Conservation (phyloP, 1,139 yeast species). For the Magnusiomyces magnusii region DNA sequence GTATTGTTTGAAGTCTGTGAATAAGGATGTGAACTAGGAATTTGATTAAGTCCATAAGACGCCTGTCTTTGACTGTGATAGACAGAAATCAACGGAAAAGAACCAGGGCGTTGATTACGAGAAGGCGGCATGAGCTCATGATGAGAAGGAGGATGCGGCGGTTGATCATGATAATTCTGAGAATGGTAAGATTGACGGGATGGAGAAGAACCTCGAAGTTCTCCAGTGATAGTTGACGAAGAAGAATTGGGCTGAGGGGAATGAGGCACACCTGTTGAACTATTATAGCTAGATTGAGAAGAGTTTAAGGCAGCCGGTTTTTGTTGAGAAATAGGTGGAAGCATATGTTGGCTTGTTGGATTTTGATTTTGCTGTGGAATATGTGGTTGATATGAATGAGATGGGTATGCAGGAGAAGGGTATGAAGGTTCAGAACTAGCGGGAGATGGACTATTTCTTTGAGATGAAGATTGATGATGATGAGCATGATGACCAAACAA, state of each 20-base stretch:
- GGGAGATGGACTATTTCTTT: slow-evolving; percentile 4
- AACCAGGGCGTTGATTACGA: slow-evolving; percentile 29
- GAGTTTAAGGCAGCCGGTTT: background rate
- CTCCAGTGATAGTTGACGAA: background rate
- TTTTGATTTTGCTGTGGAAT: background rate
- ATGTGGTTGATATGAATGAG: background rate
- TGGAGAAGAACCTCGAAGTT: background rate
- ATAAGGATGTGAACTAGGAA: slow-evolving; percentile 17
- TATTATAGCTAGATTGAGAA: background rate
- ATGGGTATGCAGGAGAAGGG: background rate
- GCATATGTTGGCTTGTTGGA: background rate
- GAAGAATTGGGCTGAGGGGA: background rate
- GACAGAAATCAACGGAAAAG: slow-evolving; percentile 23
- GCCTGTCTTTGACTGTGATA: slow-evolving; percentile 13
- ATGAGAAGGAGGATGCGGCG: background rate
- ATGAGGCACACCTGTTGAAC: background rate
- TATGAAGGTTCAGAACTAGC: background rate
- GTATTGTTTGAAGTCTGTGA: background rate
- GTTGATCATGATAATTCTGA: background rate
- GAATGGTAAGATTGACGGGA: background rate
- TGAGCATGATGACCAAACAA: background rate
- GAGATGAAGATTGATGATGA: slow-evolving; percentile 3
- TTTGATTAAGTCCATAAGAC: slow-evolving; percentile 10
- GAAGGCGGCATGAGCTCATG: slow-evolving; percentile 17
- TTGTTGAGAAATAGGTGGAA: background rate